Evolutionary conservation across 768 basidiomycete species (phyloP), one percentile per base, ranked within the genome.

Genomic region (Tylopilus plumbeoviolaceoides): DNA sequence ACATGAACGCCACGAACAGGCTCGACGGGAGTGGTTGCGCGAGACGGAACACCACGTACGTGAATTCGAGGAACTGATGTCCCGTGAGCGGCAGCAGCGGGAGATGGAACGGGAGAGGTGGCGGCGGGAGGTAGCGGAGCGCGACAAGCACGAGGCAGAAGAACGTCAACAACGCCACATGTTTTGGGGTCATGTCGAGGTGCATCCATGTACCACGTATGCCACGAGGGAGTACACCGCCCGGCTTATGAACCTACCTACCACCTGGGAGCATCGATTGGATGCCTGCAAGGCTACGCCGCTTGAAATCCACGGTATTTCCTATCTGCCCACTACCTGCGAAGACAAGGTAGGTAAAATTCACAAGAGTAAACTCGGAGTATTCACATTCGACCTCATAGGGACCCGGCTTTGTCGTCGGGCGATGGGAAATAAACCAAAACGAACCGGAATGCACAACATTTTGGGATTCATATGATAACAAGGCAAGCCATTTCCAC

Each of bases 151-250:
- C 17, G 61, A 66, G 33, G 64, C 62, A 39, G 56, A 65, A 14
- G 66, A 66, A 18, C 63, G 68, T 1, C 56, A 59, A 18, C 61
- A 31, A 7, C 58, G 58, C 11, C 46, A 57, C 15, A 62, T 72
- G 50, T 63, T 31, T 33, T 67, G 63, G 65, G 60, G 39, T 3
- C 9, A 35, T 6, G 44, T 68, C 2, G 47, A 57, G 15, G 38
- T 53, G 8, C 58, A 63, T 43, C 30, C 31, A 17, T 72, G 71
- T 51, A 61, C 50, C 23, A 61, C 63, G 0, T 70, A 66, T 47
- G 66, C 56, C 0, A 63, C 65, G 3, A 60, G 66, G 41, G 60
- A 61, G 39, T 71, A 72, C n/a, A 59, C 63, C 1, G 71, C 71
- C 0, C 51, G 53, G 5, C 51, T 72, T 3, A 58, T 57, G 45